Conservation (phyloP, 2,329 filamentous ascomycete species). For the Xylariaceae sp. region DNA sequence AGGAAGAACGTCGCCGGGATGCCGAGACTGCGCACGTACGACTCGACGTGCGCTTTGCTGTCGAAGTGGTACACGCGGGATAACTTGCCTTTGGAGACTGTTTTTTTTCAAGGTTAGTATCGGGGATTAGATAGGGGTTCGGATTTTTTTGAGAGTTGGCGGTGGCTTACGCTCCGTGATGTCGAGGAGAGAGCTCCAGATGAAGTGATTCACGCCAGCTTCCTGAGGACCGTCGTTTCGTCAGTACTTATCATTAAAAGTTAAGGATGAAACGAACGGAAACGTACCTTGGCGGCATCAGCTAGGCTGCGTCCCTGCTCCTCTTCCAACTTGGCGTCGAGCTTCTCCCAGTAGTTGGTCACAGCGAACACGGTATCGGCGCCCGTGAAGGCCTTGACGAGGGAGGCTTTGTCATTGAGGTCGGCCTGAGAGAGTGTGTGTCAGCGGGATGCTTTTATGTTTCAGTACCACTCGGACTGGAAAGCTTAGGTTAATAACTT, state of each 20-base stretch:
- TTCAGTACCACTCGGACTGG: not conserved
- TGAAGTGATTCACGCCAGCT: slow-evolving; percentile 37
- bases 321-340: slow-evolving; percentile 36
- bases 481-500: slow-evolving; percentile 17
- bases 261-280: not conserved
- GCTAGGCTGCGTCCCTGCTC: slow-evolving; percentile 44
- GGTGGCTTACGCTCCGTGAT: slow-evolving; percentile 36
- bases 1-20: slow-evolving; percentile 47
- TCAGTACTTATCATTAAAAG: not conserved
- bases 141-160: too few relatives aligned
- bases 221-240: slow-evolving; percentile 24
- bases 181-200: slow-evolving; percentile 40
- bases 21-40: slow-evolving; percentile 44
- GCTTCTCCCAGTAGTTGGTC: slow-evolving; percentile 47
- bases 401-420: slow-evolving; percentile 39
- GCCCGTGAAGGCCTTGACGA: slow-evolving; percentile 40
- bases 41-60: slow-evolving; percentile 49
- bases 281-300: slow-evolving; percentile 38
- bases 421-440: slow-evolving; percentile 36
- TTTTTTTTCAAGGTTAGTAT: too few relatives aligned
- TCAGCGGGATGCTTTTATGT: slow-evolving; percentile 4
- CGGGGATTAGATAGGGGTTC: too few relatives aligned
- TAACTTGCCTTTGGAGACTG: slow-evolving; percentile 37
- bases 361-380: slow-evolving; percentile 46
- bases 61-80: slow-evolving; percentile 48